These are phyloP conservation scores for Clarireedia monteithiana DNA, from an alignment of 2,329 filamentous ascomycete species.

Conservation along the genomic window DNA sequence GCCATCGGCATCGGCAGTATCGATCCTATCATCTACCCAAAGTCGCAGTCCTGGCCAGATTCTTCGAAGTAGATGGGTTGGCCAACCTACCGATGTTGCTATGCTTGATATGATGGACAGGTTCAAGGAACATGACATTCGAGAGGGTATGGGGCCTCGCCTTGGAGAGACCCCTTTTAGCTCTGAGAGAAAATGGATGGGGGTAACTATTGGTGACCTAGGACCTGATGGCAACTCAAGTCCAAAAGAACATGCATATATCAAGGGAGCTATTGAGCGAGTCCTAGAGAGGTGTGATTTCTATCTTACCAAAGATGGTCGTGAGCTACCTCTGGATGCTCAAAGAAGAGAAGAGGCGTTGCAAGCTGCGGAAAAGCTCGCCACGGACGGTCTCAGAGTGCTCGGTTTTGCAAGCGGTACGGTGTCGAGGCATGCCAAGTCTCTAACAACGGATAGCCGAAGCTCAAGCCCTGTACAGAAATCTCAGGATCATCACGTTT, in stretches of 20 bases:
- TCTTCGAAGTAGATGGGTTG: slow-evolving; percentile 82
- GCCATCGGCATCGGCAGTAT: slow-evolving; percentile 63
- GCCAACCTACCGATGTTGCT: slow-evolving; percentile 96
- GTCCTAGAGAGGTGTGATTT: slow-evolving; percentile 83
- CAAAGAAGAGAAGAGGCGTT: slow-evolving; percentile 65
- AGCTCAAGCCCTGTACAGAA: slow-evolving; percentile 43
- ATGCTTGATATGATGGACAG: slow-evolving; percentile 87
- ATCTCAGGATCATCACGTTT: slow-evolving; percentile 19
- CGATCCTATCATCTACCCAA: slow-evolving; percentile 78
- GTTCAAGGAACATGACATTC: slow-evolving; percentile 85
- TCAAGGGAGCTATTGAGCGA: slow-evolving; percentile 90
- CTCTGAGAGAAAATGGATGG: slow-evolving; percentile 99
- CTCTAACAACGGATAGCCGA: slow-evolving; percentile 31
- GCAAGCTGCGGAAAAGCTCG: slow-evolving; percentile 78
- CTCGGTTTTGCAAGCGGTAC: slow-evolving; percentile 87
- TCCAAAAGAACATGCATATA: slow-evolving; percentile 72
- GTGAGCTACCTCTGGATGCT: slow-evolving; percentile 78
- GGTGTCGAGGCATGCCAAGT: slow-evolving; percentile 43
- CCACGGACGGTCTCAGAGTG: slow-evolving; percentile 79
- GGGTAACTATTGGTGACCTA: slow-evolving; percentile 65
- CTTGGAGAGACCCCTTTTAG: slow-evolving; percentile 89
- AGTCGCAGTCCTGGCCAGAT: slow-evolving; percentile 50
- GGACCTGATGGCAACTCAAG: slow-evolving; percentile 26
- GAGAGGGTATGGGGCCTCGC: slow-evolving; percentile 75
- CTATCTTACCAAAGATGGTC: slow-evolving; percentile 78